phyloP scores from a whole-genome alignment of 805 yeast species.

The Suhomyces vadensis region DNA sequence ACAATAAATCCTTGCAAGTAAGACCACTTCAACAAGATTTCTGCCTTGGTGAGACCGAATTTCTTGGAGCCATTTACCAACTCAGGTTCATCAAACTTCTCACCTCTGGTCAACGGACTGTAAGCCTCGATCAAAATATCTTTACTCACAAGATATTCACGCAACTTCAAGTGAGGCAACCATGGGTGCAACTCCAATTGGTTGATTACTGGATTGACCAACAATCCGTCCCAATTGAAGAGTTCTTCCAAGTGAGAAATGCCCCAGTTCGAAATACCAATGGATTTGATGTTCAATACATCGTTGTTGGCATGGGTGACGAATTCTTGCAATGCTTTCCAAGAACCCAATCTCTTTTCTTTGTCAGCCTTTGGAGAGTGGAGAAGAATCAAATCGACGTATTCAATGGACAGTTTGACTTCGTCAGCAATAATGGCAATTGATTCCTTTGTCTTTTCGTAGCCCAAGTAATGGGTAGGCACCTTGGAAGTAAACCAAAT shows the following conservation, averaged over 20 bases:
- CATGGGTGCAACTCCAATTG: slow-evolving; percentile 87
- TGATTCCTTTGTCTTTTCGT: slow-evolving; percentile 33
- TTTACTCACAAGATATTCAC: slow-evolving; percentile 56
- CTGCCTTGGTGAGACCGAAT: slow-evolving; percentile 54
- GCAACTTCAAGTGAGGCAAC: slow-evolving; percentile 66
- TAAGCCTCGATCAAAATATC: slow-evolving; percentile 70
- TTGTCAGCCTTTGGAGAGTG: slow-evolving; percentile 53
- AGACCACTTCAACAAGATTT: slow-evolving; percentile 72
- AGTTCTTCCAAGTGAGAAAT: slow-evolving; percentile 59
- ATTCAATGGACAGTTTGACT: slow-evolving; percentile 33
- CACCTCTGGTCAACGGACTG: slow-evolving; percentile 74
- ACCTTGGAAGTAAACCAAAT: slow-evolving; percentile 43
- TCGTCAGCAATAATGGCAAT: slow-evolving; percentile 30
- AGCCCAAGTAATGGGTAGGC: slow-evolving; percentile 32
- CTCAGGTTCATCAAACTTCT: slow-evolving; percentile 54
- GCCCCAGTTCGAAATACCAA: slow-evolving; percentile 82
- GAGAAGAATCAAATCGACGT: slow-evolving; percentile 42
- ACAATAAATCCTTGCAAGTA: slow-evolving; percentile 56
- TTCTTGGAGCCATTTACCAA: slow-evolving; percentile 51
- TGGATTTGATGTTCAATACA: slow-evolving; percentile 50
- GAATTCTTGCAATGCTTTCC: slow-evolving; percentile 74
- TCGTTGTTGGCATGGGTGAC: slow-evolving; percentile 41
- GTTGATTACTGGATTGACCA: slow-evolving; percentile 60
- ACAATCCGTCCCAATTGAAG: slow-evolving; percentile 47
- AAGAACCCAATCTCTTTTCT: slow-evolving; percentile 57